Evolutionary conservation across 768 basidiomycete species (phyloP).

Genomic region (Cytidiella melzeri): DNA sequence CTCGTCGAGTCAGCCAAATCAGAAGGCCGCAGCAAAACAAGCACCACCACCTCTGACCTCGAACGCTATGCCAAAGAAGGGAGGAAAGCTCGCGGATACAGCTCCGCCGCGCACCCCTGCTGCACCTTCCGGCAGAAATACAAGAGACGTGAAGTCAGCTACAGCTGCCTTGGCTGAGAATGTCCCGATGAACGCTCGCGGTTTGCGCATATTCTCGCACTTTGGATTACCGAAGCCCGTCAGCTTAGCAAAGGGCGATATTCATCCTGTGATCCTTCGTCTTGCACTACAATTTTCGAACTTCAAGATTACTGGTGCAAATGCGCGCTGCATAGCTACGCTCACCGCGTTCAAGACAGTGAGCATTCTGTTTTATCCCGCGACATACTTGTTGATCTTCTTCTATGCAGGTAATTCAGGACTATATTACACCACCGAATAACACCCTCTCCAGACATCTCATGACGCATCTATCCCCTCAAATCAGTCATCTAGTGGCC

Average conservation of each 20-base stretch:
- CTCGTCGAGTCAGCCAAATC: constrained; percentile 8
- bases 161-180: constrained; percentile 27
- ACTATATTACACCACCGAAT: constrained; percentile 81
- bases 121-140: constrained; percentile 3
- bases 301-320: constrained; percentile 90
- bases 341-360: constrained; percentile 90
- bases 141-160: constrained; percentile 10
- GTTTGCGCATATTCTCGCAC: constrained; percentile 81
- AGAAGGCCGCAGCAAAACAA: constrained; percentile 17
- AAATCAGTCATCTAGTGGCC: constrained; percentile 84
- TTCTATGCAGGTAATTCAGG: constrained; percentile 71
- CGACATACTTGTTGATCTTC: background rate
- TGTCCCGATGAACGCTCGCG: constrained; percentile 39
- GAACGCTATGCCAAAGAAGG: constrained; percentile 16
- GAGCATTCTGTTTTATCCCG: constrained; percentile 21
- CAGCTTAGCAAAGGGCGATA: constrained; percentile 64
- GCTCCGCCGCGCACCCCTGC: constrained; percentile 8
- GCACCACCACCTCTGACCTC: constrained; percentile 9
- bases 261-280: constrained; percentile 84
- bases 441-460: constrained; percentile 87
- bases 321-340: constrained; percentile 92
- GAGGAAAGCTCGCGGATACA: constrained; percentile 15
- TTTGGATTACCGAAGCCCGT: constrained; percentile 67
- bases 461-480: constrained; percentile 86
- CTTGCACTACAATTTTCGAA: constrained; percentile 87